Base-by-base conservation (phyloP, 139 green algal species). In the Yamagishiella unicocca region DNA sequence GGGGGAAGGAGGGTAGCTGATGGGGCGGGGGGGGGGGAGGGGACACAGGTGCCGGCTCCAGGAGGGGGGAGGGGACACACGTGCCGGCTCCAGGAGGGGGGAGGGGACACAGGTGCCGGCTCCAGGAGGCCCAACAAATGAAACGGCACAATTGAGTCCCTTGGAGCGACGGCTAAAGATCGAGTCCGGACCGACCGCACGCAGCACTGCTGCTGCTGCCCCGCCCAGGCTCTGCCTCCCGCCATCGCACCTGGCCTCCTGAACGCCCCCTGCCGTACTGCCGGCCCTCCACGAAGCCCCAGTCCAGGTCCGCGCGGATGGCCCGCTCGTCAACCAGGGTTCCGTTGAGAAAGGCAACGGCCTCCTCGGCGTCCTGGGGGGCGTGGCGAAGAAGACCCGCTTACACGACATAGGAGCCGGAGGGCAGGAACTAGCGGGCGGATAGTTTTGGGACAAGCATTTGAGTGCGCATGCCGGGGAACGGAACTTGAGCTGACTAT, bases 231-330 rank as follows among this genome's bases (percentile, higher is more conserved):
- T 93, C 94, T 93, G 99, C 97, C 0, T 97, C 98, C 5, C 98
- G 97, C 72, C 78, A 94, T 8, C 90, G 91, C 75, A 95, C 94
- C 94, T 99, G 97, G 0, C 98, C 98, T 3, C 98, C 98, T 71
- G 84, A 95, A 4, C 90, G 91, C 0, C 98, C 98, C 1, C 98
- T 91, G 4, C 98, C 98, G 93, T 95, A 99, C 90, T 99, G 97
- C 40, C 98, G 86, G 0, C 96, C 97, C 53, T 99, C 98, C 43
- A 98, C 96, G 92, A 98, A 99, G 75, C 98, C 98, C 96, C 98
- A 99, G 92, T 99, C 98, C 79, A 99, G 96, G 90, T 99, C 98
- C 8, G 97, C 96, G 10, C 98, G 93, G 38, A 99, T 97, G 40
- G 94, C 90, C 4, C 97, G 91, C 78, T 98, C 97, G 88, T 99